These are phyloP conservation scores for Handroanthus guayacan DNA, from an alignment of 257 asterid genomes.

Conservation along the genomic window DNA sequence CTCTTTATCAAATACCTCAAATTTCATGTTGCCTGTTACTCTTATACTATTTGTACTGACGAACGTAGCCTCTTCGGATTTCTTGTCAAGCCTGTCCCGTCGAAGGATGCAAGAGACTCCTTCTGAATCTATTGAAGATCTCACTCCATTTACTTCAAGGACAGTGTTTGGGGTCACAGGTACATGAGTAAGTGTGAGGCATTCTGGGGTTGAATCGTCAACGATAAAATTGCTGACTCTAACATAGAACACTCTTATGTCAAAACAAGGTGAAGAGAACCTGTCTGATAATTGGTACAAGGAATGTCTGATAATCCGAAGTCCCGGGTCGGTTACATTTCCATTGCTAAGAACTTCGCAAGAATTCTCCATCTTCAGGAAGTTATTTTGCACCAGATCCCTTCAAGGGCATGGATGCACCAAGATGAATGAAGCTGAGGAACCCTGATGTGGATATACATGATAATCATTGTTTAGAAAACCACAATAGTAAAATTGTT, in stretches of 20 bases:
- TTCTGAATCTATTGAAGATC: slow-evolving; percentile 63
- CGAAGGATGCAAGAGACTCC: slow-evolving; percentile 78
- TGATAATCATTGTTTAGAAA: neutral
- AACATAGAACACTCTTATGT: slow-evolving; percentile 70
- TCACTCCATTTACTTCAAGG: slow-evolving; percentile 79
- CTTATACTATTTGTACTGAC: slow-evolving; percentile 81
- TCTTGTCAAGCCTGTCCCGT: slow-evolving; percentile 77
- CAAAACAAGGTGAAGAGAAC: slow-evolving; percentile 60
- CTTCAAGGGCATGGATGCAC: slow-evolving; percentile 45
- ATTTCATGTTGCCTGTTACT: slow-evolving; percentile 70
- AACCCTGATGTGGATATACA: slow-evolving; percentile 37
- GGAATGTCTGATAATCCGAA: slow-evolving; percentile 62
- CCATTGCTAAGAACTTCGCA: slow-evolving; percentile 48
- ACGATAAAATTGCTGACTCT: slow-evolving; percentile 74
- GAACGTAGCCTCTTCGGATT: slow-evolving; percentile 89
- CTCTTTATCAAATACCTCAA: slow-evolving; percentile 69
- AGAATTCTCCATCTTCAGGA: slow-evolving; percentile 46
- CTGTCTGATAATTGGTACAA: slow-evolving; percentile 50
- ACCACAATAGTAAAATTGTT: neutral
- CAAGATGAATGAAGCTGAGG: slow-evolving; percentile 30
- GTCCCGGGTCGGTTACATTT: slow-evolving; percentile 47
- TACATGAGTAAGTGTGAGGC: slow-evolving; percentile 69
- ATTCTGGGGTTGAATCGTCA: slow-evolving; percentile 74
- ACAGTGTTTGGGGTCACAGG: slow-evolving; percentile 69
- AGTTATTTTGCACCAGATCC: slow-evolving; percentile 35